A percentile compares a stretch with the other conserved stretches of the same genome.
phyloP scores from a whole-genome alignment of 2,329 filamentous ascomycete species.

The Biscogniauxia sp. region DNA sequence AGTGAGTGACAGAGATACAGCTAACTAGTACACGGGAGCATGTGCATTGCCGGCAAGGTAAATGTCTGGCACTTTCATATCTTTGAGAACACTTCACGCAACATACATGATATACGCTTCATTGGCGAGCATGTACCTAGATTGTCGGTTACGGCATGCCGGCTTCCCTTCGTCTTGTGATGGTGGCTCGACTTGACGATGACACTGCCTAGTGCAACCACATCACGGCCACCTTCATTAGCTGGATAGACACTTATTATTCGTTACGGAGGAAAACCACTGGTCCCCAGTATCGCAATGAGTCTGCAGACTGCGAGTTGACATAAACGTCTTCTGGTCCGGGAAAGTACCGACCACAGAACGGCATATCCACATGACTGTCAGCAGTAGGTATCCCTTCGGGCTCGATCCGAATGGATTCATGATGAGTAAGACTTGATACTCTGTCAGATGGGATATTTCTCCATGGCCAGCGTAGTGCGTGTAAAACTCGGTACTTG shows the following conservation, averaged over 20 bases:
- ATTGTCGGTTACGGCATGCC: slow-evolving; percentile 34
- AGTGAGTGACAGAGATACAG: slow-evolving; percentile 1
- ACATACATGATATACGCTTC: slow-evolving; percentile 34
- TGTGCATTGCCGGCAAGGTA: slow-evolving; percentile 39
- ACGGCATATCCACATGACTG: slow-evolving; percentile 1
- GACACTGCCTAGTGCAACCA: slow-evolving; percentile 35
- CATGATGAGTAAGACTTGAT: too few species aligned
- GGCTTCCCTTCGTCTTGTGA: slow-evolving; percentile 9
- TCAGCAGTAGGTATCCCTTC: neutral
- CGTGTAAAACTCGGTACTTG: too few species aligned
- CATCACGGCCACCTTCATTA: slow-evolving; percentile 36
- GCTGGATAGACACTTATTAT: slow-evolving; percentile 31
- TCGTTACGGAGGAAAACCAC: slow-evolving; percentile 33
- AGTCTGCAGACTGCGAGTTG: slow-evolving; percentile 21
- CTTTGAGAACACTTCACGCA: slow-evolving; percentile 23
- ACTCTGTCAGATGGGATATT: too few species aligned
- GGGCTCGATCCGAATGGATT: neutral
- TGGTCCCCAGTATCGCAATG: slow-evolving; percentile 31
- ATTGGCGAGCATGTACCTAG: slow-evolving; percentile 40
- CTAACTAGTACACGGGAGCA: slow-evolving; percentile 3
- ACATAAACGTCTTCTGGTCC: slow-evolving; percentile 15
- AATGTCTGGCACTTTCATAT: slow-evolving; percentile 35
- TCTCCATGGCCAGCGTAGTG: too few species aligned
- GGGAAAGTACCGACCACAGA: slow-evolving; percentile 6
- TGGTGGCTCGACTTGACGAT: slow-evolving; percentile 11